Conservation (phyloP, 2,329 filamentous ascomycete species). For the Microsporum audouinii region DNA sequence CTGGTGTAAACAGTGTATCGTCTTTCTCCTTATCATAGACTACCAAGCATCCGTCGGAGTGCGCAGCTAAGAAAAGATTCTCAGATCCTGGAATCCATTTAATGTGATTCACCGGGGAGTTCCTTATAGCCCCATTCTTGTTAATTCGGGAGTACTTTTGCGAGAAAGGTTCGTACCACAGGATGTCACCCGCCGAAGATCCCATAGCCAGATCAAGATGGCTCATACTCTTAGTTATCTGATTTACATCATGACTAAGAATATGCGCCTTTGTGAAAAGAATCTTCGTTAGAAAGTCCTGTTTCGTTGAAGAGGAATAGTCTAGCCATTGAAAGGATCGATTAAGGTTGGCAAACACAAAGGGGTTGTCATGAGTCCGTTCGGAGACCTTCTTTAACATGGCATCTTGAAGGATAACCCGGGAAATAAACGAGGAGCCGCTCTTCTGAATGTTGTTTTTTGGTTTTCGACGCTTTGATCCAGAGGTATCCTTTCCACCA, state of each 20-base stretch:
- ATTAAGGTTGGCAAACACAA: slow-evolving; percentile 92
- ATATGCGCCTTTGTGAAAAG: slow-evolving; percentile 94
- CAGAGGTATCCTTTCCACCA: slow-evolving; percentile 55
- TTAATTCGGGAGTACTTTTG: slow-evolving; percentile 93
- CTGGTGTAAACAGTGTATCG: slow-evolving; percentile 64
- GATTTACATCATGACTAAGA: slow-evolving; percentile 85
- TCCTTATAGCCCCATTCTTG: slow-evolving; percentile 89
- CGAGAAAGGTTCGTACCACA: slow-evolving; percentile 96
- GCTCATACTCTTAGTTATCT: slow-evolving; percentile 61
- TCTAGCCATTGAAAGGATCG: slow-evolving; percentile 95
- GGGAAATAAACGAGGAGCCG: slow-evolving; percentile 96
- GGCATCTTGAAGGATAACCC: slow-evolving; percentile 81
- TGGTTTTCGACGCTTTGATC: slow-evolving; percentile 70
- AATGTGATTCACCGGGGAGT: slow-evolving; percentile 73
- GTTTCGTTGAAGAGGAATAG: slow-evolving; percentile 56
- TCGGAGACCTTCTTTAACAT: slow-evolving; percentile 70
- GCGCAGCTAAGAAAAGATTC: slow-evolving; percentile 79
- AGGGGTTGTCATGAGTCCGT: slow-evolving; percentile 64
- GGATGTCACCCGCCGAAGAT: slow-evolving; percentile 90
- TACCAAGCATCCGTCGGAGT: slow-evolving; percentile 80
- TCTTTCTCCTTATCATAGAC: slow-evolving; percentile 98
- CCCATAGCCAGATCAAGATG: slow-evolving; percentile 92
- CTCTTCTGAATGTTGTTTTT: slow-evolving; percentile 99
- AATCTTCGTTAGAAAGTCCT: slow-evolving; percentile 89
- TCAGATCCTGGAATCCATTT: slow-evolving; percentile 91